Base-by-base conservation (phyloP, 1,284 basidiomycete species). In the Rhodotorula glutinis region DNA sequence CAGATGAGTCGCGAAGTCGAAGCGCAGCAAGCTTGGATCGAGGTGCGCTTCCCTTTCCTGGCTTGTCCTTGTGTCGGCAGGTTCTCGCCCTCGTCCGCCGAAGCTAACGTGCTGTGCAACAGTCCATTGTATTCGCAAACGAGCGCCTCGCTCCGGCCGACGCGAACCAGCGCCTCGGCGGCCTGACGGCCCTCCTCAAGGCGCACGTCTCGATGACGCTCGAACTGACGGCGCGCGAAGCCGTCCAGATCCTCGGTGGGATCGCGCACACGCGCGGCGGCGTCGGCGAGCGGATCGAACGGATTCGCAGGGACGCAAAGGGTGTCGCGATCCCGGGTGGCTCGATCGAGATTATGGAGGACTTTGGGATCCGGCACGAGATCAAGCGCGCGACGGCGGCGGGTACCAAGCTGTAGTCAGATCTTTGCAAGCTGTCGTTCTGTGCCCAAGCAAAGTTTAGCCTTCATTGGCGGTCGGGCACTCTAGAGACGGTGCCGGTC, bases 171-270 rank as follows among this genome's bases (percentile, higher is more conserved):
- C 57, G 59, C 27, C 62, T 76, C 21, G 75, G 75, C 23, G 76
- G 76, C 9, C 71, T 70, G 23, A 76, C 76, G 3, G 76, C 76
- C 2, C 65, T 77, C 19, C 62, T 76, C 29, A 77, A 77, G 43
- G 76, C 76, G 10, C 72, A 76, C 63, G 69, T 65, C 29, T 61
- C 66, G 38, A 65, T 72, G 51, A 69, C 68, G 23, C 65, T 75
- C 54, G 74, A 75, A 38, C 46, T 69, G 38, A 67, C 68, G 16
- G 73, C 73, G 10, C 47, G 67, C 30, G 75, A 76, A 54, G 75
- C 75, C 1, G 72, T 75, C 1, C 75, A 76, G 57, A 65, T 75
- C 40, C 56, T 76, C 21, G 75, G 75, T n/a, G 75, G 75, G 14
- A 68, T 74, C 25, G 75, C 53, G 17, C 60, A 71, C 49, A 75